phyloP scores from a whole-genome alignment of 805 yeast genomes.

The Grigorovia jiainica region DNA sequence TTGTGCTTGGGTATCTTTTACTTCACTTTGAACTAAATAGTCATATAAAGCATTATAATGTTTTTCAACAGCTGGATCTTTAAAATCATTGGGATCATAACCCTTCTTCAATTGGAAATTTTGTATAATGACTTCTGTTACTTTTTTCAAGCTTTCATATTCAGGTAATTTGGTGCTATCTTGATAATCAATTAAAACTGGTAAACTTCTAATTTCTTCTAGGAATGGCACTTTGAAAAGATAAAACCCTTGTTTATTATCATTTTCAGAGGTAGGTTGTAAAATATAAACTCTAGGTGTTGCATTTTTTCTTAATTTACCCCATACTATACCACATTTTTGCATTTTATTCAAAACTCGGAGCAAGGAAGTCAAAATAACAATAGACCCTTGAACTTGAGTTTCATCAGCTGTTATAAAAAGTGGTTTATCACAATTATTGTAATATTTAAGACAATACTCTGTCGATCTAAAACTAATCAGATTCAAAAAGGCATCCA shows the following conservation, averaged over 20 bases:
- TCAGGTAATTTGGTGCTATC: slow-evolving; percentile 3
- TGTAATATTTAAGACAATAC: slow-evolving; percentile 37
- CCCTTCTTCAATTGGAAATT: slow-evolving; percentile 37
- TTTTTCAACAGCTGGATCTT: slow-evolving; percentile 61
- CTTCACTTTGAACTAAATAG: slow-evolving; percentile 46
- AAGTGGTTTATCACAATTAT: slow-evolving; percentile 44
- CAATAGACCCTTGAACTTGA: slow-evolving; percentile 49
- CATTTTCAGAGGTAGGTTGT: slow-evolving; percentile 38
- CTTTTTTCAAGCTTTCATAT: slow-evolving; percentile 17
- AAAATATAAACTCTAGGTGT: slow-evolving; percentile 51
- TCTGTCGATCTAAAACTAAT: slow-evolving; percentile 53
- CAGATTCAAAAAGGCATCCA: slow-evolving; percentile 46
- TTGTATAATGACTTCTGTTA: slow-evolving; percentile 27
- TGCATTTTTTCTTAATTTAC: slow-evolving; percentile 44
- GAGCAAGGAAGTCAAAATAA: slow-evolving; percentile 60
- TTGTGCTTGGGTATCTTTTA: slow-evolving; percentile 10
- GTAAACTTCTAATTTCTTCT: slow-evolving; percentile 65
- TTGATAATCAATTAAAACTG: slow-evolving; percentile 25
- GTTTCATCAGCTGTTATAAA: slow-evolving; percentile 64
- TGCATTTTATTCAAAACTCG: slow-evolving; percentile 43
- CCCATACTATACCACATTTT: slow-evolving; percentile 65
- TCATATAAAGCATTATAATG: slow-evolving; percentile 58
- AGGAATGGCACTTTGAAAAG: slow-evolving; percentile 60
- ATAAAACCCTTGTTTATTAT: slow-evolving; percentile 57
- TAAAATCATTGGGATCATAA: slow-evolving; percentile 47